Evolutionary conservation across 2,329 filamentous ascomycete genomes (phyloP), one percentile per base, ranked within the genome.

Genomic region (Monilinia fructigena): DNA sequence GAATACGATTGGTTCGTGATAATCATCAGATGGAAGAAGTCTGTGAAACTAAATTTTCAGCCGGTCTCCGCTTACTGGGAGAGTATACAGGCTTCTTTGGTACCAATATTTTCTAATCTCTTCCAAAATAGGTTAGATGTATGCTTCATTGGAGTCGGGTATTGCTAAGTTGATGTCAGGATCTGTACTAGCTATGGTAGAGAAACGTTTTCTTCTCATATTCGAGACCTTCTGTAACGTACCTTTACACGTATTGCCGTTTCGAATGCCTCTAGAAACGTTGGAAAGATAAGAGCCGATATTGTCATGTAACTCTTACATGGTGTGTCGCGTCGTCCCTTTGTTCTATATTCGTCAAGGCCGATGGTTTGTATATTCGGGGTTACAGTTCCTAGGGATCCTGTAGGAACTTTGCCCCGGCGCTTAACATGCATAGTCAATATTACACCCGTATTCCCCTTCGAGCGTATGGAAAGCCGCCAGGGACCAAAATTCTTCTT

Each of bases 201-300:
- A 53, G 40, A 28, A 55, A n/a, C 31, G 20, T 23, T 38, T 47
- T 4, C 42, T 4, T 20, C 14, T 26, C 6, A 38, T 45, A 2
- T 47, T 60, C 55, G 14, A 53, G 20, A 14, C 48, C 8, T 31
- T n/a, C n/a, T 31, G 7, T 40, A 42, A 65, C 45, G 10, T 16
- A 38, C 38, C 10, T 7, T 26, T 28, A 11, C 86, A 68, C 80
- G 80, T 38, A 83, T 96, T 70, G 82, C 80, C 50, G 89, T 96
- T 28, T 91, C 89, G 70, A 93, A 94, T 76, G 88, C 89, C 1
- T 91, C 91, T 10, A 86, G 84, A 0, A 89, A 89, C 47, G 90
- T 92, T 61, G 88, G 94, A 76, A 88, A 93, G 73, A 86, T 91
- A 45, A 96, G 92, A 0, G 92, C 92, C 65, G 91, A 96, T 76